phyloP scores from a whole-genome alignment of 2,329 filamentous ascomycete species.

The Davidsoniella neocaledoniae region DNA sequence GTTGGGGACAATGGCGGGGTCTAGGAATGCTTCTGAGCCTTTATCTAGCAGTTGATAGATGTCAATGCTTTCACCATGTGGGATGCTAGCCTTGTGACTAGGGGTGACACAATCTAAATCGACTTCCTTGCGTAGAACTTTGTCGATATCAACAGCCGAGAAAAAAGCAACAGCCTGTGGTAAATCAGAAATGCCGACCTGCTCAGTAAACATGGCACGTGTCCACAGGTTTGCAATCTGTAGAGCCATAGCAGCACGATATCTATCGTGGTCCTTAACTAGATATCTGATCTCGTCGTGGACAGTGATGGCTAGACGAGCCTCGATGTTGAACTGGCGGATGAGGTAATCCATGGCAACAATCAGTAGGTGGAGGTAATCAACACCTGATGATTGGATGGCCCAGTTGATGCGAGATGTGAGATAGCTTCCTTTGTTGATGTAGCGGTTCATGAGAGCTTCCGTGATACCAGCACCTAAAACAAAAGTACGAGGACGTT shows the following conservation, averaged over 20 bases:
- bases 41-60: slow-evolving; percentile 63
- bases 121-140: slow-evolving; percentile 92
- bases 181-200: slow-evolving; percentile 88
- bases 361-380: slow-evolving; percentile 89
- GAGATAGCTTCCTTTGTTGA: slow-evolving; percentile 81
- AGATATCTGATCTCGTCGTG: slow-evolving; percentile 96
- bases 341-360: slow-evolving; percentile 88
- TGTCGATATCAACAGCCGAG: slow-evolving; percentile 85
- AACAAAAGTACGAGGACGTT: slow-evolving; percentile 75
- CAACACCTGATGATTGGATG: slow-evolving; percentile 91
- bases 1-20: slow-evolving; percentile 44
- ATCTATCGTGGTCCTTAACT: slow-evolving; percentile 70
- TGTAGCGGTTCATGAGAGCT: slow-evolving; percentile 73
- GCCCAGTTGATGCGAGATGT: slow-evolving; percentile 98
- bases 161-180: slow-evolving; percentile 93
- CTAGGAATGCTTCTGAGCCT: slow-evolving; percentile 49
- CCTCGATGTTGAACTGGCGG: slow-evolving; percentile 67
- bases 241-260: slow-evolving; percentile 77
- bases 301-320: slow-evolving; percentile 80
- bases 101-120: slow-evolving; percentile 96
- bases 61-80: slow-evolving; percentile 73
- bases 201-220: slow-evolving; percentile 89
- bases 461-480: slow-evolving; percentile 92
- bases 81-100: slow-evolving; percentile 61
- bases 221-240: slow-evolving; percentile 96